Evolutionary conservation across 2,329 filamentous ascomycete species (phyloP).

Genomic region (Leptodontidium sp.): DNA sequence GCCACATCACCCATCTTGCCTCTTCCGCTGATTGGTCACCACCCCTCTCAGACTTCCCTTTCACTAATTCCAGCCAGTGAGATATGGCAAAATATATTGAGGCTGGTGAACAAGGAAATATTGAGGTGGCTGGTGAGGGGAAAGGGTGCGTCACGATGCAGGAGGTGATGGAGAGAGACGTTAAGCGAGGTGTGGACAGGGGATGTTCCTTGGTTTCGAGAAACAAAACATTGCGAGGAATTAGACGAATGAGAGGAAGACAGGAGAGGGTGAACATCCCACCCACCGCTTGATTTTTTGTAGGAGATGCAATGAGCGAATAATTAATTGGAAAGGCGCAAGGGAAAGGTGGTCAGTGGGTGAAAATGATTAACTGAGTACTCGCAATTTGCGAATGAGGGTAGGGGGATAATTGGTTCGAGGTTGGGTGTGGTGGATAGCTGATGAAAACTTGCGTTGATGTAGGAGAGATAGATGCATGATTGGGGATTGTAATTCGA

Average conservation of each 20-base stretch:
- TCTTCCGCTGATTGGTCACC: neutral
- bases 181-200: conserved; percentile 24
- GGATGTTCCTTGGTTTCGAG: conserved; percentile 23
- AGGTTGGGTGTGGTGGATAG: no score
- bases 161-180: neutral
- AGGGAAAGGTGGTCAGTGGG: no score
- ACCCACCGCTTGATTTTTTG: neutral
- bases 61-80: neutral
- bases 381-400: no score
- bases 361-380: no score
- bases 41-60: neutral
- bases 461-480: no score
- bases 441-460: no score
- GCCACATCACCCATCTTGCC: neutral
- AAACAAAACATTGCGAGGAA: neutral
- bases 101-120: conserved; percentile 26
- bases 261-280: neutral
- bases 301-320: neutral
- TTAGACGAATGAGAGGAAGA: conserved; percentile 6
- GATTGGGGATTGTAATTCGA: neutral
- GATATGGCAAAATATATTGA: neutral
- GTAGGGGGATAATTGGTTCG: no score
- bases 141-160: conserved; percentile 19
- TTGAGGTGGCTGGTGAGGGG: conserved; percentile 37
- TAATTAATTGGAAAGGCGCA: neutral